phyloP scores from a whole-genome alignment of 352 stramenopile species.

The Sclerospora graminicola region DNA sequence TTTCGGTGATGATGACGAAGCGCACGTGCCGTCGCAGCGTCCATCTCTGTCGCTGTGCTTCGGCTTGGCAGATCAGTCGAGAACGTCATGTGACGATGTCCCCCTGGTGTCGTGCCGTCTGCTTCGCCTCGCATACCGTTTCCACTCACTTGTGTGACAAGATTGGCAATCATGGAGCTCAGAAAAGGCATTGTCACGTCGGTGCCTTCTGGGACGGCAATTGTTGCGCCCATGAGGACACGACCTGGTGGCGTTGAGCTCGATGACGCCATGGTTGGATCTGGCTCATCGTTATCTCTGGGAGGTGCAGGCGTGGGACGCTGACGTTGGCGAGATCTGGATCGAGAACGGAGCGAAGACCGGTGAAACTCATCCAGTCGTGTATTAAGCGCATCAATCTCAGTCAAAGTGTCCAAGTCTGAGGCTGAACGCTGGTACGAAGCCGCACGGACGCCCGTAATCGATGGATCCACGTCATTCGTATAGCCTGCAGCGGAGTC shows the following conservation, averaged over 20 bases:
- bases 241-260: slow-evolving; percentile 14
- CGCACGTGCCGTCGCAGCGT: slow-evolving; percentile 12
- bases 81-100: slow-evolving; percentile 13
- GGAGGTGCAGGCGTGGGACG: slow-evolving; percentile 4
- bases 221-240: slow-evolving; percentile 69
- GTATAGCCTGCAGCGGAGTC: not conserved
- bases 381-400: slow-evolving; percentile 5
- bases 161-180: slow-evolving; percentile 72
- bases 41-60: slow-evolving; percentile 5
- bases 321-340: slow-evolving; percentile 8
- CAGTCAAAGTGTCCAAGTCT: not conserved
- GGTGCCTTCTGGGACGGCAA: slow-evolving; percentile 49
- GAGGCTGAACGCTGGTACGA: not conserved
- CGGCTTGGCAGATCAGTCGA: slow-evolving; percentile 4
- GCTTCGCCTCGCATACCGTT: slow-evolving; percentile 5
- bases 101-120: slow-evolving; percentile 1
- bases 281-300: slow-evolving; percentile 62
- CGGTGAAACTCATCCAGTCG: slow-evolving; percentile 10
- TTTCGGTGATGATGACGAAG: slow-evolving; percentile 16
- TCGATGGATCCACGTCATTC: not conserved
- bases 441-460: not conserved
- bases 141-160: slow-evolving; percentile 43
- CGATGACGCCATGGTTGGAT: slow-evolving; percentile 28
- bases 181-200: slow-evolving; percentile 76
- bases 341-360: slow-evolving; percentile 4